Base-by-base conservation (phyloP, 1,139 yeast species). In the Candida glucosophila region DNA sequence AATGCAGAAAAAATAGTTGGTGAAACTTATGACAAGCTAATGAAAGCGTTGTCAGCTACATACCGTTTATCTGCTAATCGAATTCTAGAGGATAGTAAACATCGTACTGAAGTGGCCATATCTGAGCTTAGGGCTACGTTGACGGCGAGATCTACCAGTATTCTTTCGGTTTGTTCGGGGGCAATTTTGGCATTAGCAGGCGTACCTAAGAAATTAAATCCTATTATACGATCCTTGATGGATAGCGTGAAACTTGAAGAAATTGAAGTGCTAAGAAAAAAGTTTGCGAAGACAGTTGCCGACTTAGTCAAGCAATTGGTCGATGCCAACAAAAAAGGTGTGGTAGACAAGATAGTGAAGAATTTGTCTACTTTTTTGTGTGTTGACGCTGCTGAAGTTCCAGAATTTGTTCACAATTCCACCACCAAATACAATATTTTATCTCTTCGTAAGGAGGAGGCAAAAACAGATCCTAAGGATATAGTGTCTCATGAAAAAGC, bases 381-480 rank as follows among this genome's bases (percentile, higher is more conserved):
- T 58, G 96, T 88, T 21, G 98, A 90, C 49, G 85, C 95, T 1
- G 73, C 92, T 4, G 97, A 88, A 49, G 96, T 90, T 18, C 98
- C 98, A 3, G 97, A 86, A 44, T 90, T 83, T 45, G 67, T 67
- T 17, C 79, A 82, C 24, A 81, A 83, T 44, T 68, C 71, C 24
- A 56, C 57, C 8, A 64, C 67, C 31, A 66, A 57, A 17, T 76
- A 72, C 28, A 61, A 60, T 12, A 78, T 90, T 19, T 56, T 88
- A 29, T 83, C 95, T 1, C 63, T 88, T 40, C 66, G 75, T 29
- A 82, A 83, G 41, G 96, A 86, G 43, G 94, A 83, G 37, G 74
- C 77, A 5, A 68, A 67, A 30, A 65, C 77, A 2, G 86, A 80
- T 36, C 74, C 80, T 4, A 68, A 73, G 6, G 90, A 79, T 39